Evolutionary conservation across 164 flowering plant genomes (phyloP), one percentile per base, ranked within the genome.

Genomic region (Amborella trichopoda): DNA sequence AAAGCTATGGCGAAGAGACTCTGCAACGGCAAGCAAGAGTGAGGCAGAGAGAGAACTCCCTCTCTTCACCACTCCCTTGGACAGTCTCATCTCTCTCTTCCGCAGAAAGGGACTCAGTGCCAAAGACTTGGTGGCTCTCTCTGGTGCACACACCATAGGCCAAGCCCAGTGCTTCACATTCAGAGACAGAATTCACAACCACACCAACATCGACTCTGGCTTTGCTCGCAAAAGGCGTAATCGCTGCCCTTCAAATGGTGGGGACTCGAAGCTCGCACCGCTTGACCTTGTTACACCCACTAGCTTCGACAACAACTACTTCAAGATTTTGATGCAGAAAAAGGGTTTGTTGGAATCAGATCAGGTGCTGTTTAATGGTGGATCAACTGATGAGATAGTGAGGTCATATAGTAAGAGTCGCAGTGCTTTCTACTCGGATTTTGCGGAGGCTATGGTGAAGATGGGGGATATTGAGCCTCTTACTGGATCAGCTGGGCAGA

Each of bases 281-380:
- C 53, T 67, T 2, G 71, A 66, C 3, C 6, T 44, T 16, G 46
- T 44, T 12, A 54, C 44, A 46, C 60, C 67, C 1, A 54, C 46
- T 3, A 28, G 14, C 3, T 65, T 65, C 11, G 64, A 60, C 28
- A 52, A 50, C 26, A 34, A 17, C n/a, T 69, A 65, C 40, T 69
- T 47, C 42, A 43, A 27, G 3, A 50, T 54, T 21, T 34, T 67
- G 41, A 2, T 60, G 21, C 43, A 51, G 16, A 26, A 28, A 40
- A 49, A 49, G 39, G 68, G 65, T 6, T 60, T 68, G 2, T 64
- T 68, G 18, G 44, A 54, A 20, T 61, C 72, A 0, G 68, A 68
- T 22, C 72, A 68, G 38, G 41, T 34, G 26, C 44, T 67, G 19
- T 63, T 55, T 25, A 56, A 45, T 24, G 51, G 54, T 11, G 53